Base-by-base conservation (phyloP, 805 yeast species). In the Phaffomyces thermotolerans region DNA sequence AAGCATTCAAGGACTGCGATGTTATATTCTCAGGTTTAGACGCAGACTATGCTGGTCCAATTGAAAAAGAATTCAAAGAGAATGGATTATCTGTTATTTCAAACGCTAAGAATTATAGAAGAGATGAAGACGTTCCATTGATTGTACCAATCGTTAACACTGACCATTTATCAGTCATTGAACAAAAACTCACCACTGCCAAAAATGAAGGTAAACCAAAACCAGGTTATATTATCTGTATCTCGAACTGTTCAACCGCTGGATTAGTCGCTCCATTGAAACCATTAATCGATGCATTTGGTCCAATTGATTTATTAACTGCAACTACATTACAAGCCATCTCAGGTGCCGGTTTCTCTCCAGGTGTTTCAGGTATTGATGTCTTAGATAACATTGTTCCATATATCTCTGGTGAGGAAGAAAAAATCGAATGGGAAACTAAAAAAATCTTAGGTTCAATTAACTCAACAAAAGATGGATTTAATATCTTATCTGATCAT, bases 361-460 rank as follows among this genome's bases (percentile, higher is more conserved):
- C 99, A 40, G 99, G 99, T 64, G 95, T 90, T 44, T 80, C 96
- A 20, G 93, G 95, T 52, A 90, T 93, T 66, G 98, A 93, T 61
- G 80, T 91, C 43, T 73, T 93, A 56, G 99, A 93, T 68, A 93
- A 93, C 68, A 76, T 93, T 53, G 88, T 93, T 44, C 99, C 99
- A 35, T 93, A 71, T 74, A 93, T 93, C 60, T 73, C 89, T 52
- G 97, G 98, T 37, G 99, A 93, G 68, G 99, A 93, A 69, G 99
- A 93, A 55, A 93, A 93, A 70, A 87, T 93, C 56, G 99, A 93
- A 68, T 89, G 95, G 95, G 99, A 93, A 72, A 89, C 98, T 43
- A 85, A 87, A 62, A 93, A 93, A 71, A 93, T 93, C 52, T 74
- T 93, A 57, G 97, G 96, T 51, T 50, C 60, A 30, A 56, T 81